Base-by-base conservation (phyloP, 139 green algal genomes). In the Picochlorum sp. region DNA sequence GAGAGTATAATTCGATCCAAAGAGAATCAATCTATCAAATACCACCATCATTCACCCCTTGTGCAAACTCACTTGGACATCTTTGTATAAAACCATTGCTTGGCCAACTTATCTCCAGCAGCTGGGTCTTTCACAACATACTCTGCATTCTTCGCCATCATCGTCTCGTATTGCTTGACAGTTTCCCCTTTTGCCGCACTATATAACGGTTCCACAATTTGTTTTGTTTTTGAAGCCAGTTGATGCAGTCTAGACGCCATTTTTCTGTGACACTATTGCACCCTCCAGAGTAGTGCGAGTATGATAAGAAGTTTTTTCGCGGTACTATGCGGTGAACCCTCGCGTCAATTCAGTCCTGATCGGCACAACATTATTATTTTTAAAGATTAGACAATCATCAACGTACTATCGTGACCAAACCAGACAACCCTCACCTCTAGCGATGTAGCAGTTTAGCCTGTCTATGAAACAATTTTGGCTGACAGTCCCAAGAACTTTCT, bases 61-160 rank as follows among this genome's bases (percentile, higher is more conserved):
- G 41, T 50, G 13, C 12, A 58, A 20, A 26, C 44, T 60, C 37
- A 85, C 78, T 57, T 78, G 12, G 73, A 61, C 41, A 86, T 47
- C n/a, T 85, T 81, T 25, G 79, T 86, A 62, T 72, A 86, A 16
- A 83, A 61, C 53, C 63, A 81, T 64, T 88, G 76, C 53, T 77
- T 83, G 5, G 69, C 33, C 20, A 88, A 64, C 54, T 81, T 79
- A 50, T 75, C 67, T 8, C 70, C 75, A 24, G 54, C 60, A 24
- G 51, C 70, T 13, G 57, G 49, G 50, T 88, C 81, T 44, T 83
- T 79, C 4, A 88, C 76, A 3, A 88, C 68, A 45, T 83, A 88
- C 47, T 86, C 33, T 28, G 68, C 54, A 50, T 81, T 81, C 4
- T 54, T 49, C 44, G 66, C n/a, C 70, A 88, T 78, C 16, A 74